Conservation (phyloP, 139 green algal species). For the Pleodorina starrii region DNA sequence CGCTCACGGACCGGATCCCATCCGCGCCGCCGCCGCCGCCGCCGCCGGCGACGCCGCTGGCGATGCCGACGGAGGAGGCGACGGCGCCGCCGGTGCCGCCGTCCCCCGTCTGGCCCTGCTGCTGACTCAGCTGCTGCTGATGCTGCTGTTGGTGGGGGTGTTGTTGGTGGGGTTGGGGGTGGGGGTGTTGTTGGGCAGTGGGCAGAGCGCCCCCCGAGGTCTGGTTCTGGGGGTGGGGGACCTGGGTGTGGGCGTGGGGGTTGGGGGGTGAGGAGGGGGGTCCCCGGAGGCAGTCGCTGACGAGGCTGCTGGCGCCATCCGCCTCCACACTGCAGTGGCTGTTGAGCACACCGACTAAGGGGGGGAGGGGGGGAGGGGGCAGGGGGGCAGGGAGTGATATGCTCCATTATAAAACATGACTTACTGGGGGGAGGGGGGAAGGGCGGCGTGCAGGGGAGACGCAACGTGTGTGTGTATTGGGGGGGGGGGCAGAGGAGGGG, state of each 20-base stretch:
- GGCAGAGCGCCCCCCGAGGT: neutral
- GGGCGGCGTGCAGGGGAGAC: no score
- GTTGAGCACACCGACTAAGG: neutral
- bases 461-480: neutral
- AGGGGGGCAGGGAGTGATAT: no score
- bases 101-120: neutral
- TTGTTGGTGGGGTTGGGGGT: no score
- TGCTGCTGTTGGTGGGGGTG: no score
- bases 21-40: neutral
- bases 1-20: conserved; percentile 14
- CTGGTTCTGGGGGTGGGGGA: no score
- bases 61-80: neutral
- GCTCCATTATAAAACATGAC: no score
- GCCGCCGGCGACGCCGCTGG: neutral
- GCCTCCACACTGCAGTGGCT: conserved; percentile 4
- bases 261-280: neutral
- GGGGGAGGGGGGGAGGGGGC: neutral
- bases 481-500: neutral
- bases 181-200: neutral
- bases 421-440: no score
- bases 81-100: neutral
- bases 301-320: neutral
- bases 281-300: neutral
- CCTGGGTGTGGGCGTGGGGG: neutral
- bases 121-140: no score